These are phyloP conservation scores for Drechslerella coelobrocha DNA, from an alignment of 2,329 filamentous ascomycete species.

Conservation along the genomic window DNA sequence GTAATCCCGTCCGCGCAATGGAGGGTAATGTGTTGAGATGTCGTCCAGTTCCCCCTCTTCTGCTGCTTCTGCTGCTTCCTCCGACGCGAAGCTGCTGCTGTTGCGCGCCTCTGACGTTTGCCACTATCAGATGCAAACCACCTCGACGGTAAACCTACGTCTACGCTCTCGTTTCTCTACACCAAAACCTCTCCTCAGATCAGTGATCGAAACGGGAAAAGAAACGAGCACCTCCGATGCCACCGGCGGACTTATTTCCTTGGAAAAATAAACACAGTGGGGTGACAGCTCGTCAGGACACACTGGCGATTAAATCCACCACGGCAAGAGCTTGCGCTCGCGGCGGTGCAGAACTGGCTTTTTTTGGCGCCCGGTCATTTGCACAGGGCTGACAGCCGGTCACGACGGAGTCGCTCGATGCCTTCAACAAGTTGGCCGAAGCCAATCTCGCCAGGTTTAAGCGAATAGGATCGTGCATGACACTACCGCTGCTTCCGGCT, in stretches of 20 bases:
- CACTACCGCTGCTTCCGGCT: constrained; percentile 14
- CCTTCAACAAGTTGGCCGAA: neutral
- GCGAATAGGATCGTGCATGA: constrained; percentile 41
- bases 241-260: neutral
- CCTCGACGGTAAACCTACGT: neutral
- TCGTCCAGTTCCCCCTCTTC: neutral
- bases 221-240: neutral
- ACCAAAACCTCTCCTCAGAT: neutral
- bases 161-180: neutral
- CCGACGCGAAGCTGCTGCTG: neutral
- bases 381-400: constrained; percentile 2
- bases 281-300: neutral
- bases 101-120: neutral
- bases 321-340: neutral
- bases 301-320: constrained; percentile 4
- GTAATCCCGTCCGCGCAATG: neutral
- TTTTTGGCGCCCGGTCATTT: neutral
- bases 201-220: neutral
- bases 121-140: neutral
- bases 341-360: constrained; percentile 1
- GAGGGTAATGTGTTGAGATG: neutral
- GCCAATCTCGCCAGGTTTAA: neutral
- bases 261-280: neutral
- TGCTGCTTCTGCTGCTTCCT: too few species aligned
- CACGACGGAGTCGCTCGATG: constrained; percentile 1